These are phyloP conservation scores for Solanum verrucosum DNA, from an alignment of 257 asterid species.

Conservation along the genomic window DNA sequence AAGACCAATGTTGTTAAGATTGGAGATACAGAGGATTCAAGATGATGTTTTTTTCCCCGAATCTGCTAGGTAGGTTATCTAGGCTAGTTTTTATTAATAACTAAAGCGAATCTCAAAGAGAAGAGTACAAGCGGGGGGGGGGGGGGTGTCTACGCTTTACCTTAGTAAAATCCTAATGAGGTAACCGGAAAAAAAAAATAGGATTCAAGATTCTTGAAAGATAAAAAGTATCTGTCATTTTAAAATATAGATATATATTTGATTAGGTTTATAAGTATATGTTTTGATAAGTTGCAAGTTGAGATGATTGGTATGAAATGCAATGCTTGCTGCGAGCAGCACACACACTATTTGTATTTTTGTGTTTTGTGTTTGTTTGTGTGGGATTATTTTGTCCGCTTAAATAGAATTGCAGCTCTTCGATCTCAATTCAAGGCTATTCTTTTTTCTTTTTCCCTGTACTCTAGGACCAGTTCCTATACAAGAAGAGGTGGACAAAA, in stretches of 20 bases:
- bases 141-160: neutral
- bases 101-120: neutral
- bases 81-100: neutral
- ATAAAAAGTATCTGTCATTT: neutral
- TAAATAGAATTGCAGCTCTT: neutral
- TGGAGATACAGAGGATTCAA: neutral
- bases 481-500: neutral
- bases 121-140: neutral
- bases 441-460: neutral
- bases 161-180: neutral
- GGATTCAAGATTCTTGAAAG: neutral
- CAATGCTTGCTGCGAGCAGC: neutral
- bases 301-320: neutral
- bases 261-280: neutral
- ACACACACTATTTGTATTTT: neutral
- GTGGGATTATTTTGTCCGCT: neutral
- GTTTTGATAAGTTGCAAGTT: neutral
- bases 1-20: neutral
- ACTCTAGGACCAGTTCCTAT: neutral
- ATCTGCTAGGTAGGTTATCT: rapidly evolving
- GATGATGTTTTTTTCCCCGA: rapidly evolving
- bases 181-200: neutral
- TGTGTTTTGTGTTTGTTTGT: neutral
- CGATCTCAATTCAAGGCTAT: neutral
- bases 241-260: no score